Base-by-base conservation (phyloP, 2,329 filamentous ascomycete species). In the Didymella arachidicola region DNA sequence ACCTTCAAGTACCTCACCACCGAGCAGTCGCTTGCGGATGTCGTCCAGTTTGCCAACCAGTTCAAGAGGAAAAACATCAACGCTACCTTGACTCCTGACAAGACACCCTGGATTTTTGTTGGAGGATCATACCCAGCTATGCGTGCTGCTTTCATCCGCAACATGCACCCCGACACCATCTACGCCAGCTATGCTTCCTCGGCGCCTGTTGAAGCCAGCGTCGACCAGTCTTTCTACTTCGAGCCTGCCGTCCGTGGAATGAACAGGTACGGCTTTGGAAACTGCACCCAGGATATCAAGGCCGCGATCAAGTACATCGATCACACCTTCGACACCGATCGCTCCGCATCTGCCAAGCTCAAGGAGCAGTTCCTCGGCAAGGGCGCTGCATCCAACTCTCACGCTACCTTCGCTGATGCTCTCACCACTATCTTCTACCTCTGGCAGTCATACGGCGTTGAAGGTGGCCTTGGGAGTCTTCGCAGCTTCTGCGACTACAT, bases 141-240 rank as follows among this genome's bases (percentile, higher is more conserved):
- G 70, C 72, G 76, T 16, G 76, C 75, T 4, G 76, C 75, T 2
- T 77, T 77, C 60, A 70, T 79, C 68, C 73, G 77, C 4, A 64
- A 77, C 36, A 68, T 69, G 57, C 78, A 78, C 51, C 77, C 76
- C 0, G 68, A 77, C 4, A 78, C 74, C 8, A 77, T 79, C 22
- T 74, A 69, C 56, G 76, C 76, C 2, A 59, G 67, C 1, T 79
- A 67, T 43, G 74, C 76, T 11, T 75, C 75, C 4, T 77, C 76
- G 4, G 75, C 76, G 0, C 75, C 76, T 0, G 78, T 83, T 0
- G 72, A 86, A 63, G 81, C 82, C 2, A 73, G 70, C 5, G 64
- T 80, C n/a, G 77, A 84, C 57, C 82, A 83, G 79, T 79, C 77
- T n/a, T 70, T 78, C 22, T 85, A 84, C 65, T 84, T 77, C 51